phyloP scores from a whole-genome alignment of 2,329 filamentous ascomycete species.

The Arthrobotrys megalospora region DNA sequence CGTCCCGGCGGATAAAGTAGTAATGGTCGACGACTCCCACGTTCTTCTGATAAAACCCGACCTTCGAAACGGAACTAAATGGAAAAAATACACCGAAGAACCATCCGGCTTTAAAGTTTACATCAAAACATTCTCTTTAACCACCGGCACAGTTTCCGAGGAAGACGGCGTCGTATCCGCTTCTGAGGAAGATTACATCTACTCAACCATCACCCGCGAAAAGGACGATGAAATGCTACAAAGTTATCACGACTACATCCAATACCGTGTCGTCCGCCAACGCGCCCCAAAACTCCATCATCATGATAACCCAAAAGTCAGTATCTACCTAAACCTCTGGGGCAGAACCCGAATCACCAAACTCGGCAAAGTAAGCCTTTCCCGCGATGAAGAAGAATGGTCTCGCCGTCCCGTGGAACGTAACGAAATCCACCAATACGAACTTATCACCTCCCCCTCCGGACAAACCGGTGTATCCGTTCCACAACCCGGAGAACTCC shows the following conservation, averaged over 20 bases:
- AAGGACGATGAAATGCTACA: slow-evolving; percentile 58
- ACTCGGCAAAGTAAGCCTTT: slow-evolving; percentile 14
- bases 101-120: slow-evolving; percentile 47
- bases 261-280: slow-evolving; percentile 48
- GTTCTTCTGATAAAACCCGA: slow-evolving; percentile 55
- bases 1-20: slow-evolving; percentile 39
- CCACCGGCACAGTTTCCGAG: slow-evolving; percentile 36
- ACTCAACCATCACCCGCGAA: slow-evolving; percentile 44
- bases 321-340: slow-evolving; percentile 56
- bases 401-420: slow-evolving; percentile 49
- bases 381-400: slow-evolving; percentile 32
- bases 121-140: slow-evolving; percentile 45
- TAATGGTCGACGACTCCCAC: slow-evolving; percentile 56
- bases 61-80: slow-evolving; percentile 46
- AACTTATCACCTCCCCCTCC: slow-evolving; percentile 44
- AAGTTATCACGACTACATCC: slow-evolving; percentile 54
- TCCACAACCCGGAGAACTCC: slow-evolving; percentile 27
- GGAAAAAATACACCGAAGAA: slow-evolving; percentile 34
- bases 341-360: slow-evolving; percentile 31
- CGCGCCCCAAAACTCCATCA: slow-evolving; percentile 52
- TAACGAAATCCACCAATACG: slow-evolving; percentile 58
- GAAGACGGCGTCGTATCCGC: slow-evolving; percentile 31
- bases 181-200: slow-evolving; percentile 29
- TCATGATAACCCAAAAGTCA: slow-evolving; percentile 46
- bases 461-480: slow-evolving; percentile 2